Percentiles rank a stretch among this genome's conserved stretches.
These are phyloP conservation scores for Sporothrix inflata DNA, from an alignment of 2,329 filamentous ascomycete genomes.

Conservation along the genomic window DNA sequence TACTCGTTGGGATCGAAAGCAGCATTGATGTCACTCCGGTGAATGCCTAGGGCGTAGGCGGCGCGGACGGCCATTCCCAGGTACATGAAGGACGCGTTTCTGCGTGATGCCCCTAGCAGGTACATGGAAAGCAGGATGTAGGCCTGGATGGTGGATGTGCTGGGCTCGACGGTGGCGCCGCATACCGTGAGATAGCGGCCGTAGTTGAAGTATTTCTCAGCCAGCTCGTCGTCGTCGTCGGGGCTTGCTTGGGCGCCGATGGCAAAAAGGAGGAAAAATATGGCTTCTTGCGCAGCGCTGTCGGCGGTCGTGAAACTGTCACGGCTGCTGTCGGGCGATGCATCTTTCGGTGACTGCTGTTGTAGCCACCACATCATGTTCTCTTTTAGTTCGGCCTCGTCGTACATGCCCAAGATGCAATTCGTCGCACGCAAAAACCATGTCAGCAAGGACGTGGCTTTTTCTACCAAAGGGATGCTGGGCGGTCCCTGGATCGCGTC, in stretches of 20 bases:
- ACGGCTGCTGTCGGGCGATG: slow-evolving; percentile 27
- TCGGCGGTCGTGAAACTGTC: slow-evolving; percentile 36
- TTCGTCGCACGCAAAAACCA: slow-evolving; percentile 41
- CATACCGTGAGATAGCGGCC: slow-evolving; percentile 47
- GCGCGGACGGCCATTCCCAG: slow-evolving; percentile 61
- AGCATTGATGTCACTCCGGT: slow-evolving; percentile 42
- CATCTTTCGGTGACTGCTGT: slow-evolving; percentile 28
- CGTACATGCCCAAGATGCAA: slow-evolving; percentile 41
- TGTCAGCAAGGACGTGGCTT: slow-evolving; percentile 38
- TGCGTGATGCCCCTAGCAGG: slow-evolving; percentile 60
- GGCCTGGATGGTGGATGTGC: slow-evolving; percentile 53
- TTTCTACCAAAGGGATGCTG: slow-evolving; percentile 34
- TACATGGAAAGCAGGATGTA: slow-evolving; percentile 63
- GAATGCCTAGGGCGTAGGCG: slow-evolving; percentile 60
- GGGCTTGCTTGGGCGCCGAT: slow-evolving; percentile 36
- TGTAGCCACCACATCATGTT: slow-evolving; percentile 40
- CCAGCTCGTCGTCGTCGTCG: slow-evolving; percentile 28
- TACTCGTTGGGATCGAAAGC: slow-evolving; percentile 38
- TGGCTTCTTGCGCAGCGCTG: slow-evolving; percentile 22
- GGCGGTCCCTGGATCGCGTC: slow-evolving; percentile 33
- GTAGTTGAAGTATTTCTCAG: slow-evolving; percentile 34
- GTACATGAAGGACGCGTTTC: slow-evolving; percentile 67
- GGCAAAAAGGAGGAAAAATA: slow-evolving; percentile 35
- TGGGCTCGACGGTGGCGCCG: slow-evolving; percentile 57
- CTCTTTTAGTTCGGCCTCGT: slow-evolving; percentile 38